Evolutionary conservation across 805 yeast genomes (phyloP).

Genomic region (Cyberlindnera maritima): DNA sequence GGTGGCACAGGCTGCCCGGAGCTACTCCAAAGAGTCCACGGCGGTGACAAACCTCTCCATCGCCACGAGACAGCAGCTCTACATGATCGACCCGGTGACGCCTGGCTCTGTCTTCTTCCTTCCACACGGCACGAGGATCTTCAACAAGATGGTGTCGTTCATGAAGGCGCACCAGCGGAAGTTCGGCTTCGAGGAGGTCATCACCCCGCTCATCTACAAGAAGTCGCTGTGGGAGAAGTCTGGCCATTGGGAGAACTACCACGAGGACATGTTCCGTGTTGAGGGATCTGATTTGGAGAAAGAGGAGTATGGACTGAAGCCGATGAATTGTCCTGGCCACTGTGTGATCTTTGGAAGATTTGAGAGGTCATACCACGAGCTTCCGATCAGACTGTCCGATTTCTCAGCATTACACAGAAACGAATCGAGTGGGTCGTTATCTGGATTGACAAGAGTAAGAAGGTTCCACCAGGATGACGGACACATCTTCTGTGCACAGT

Average conservation of each 20-base stretch:
- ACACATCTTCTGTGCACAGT: slow-evolving; percentile 83
- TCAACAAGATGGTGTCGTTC: slow-evolving; percentile 73
- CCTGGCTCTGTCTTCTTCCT: slow-evolving; percentile 93
- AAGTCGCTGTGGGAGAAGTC: slow-evolving; percentile 83
- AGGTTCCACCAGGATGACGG: slow-evolving; percentile 98
- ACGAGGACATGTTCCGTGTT: slow-evolving; percentile 91
- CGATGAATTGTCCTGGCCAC: slow-evolving; percentile 96
- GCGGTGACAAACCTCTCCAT: slow-evolving; percentile 25
- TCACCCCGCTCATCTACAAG: slow-evolving; percentile 86
- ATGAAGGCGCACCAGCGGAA: slow-evolving; percentile 81
- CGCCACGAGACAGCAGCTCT: slow-evolving; percentile 61
- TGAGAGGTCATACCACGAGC: slow-evolving; percentile 78
- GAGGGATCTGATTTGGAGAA: slow-evolving; percentile 47
- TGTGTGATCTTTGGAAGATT: slow-evolving; percentile 76
- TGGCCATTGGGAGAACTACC: slow-evolving; percentile 95
- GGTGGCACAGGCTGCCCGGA: neutral
- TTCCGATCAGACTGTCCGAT: slow-evolving; percentile 84
- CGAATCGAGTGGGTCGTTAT: slow-evolving; percentile 90
- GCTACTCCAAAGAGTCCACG: slow-evolving; percentile 12
- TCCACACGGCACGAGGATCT: slow-evolving; percentile 88
- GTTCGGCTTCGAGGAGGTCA: slow-evolving; percentile 87
- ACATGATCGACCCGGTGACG: slow-evolving; percentile 72
- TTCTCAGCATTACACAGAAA: slow-evolving; percentile 92
- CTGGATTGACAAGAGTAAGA: slow-evolving; percentile 90
- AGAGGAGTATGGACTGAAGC: slow-evolving; percentile 77